A percentile compares a stretch with the other conserved stretches of the same genome.
Conservation (phyloP, 1,284 basidiomycete genomes). For the Cryptococcus sp. region DNA sequence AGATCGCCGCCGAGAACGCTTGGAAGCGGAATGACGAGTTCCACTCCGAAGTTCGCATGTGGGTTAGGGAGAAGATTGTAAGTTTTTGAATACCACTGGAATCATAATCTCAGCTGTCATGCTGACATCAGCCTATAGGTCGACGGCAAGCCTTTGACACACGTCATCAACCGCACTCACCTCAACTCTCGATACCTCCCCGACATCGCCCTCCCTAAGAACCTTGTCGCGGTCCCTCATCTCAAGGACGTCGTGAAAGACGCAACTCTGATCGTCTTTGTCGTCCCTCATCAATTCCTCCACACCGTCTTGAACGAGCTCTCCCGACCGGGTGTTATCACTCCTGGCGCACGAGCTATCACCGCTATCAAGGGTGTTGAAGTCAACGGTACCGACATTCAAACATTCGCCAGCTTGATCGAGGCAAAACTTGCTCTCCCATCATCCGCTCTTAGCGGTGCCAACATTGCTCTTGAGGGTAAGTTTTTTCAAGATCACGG, state of each 20-base stretch:
- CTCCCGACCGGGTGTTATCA: slow-evolving; percentile 51
- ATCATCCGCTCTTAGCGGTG: slow-evolving; percentile 59
- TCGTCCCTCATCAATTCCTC: slow-evolving; percentile 58
- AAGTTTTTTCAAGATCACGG: slow-evolving; percentile 4
- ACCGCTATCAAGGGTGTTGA: slow-evolving; percentile 60
- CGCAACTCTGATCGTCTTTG: slow-evolving; percentile 60
- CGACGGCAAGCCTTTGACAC: slow-evolving; percentile 58
- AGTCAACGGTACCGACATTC: slow-evolving; percentile 58
- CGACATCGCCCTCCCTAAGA: slow-evolving; percentile 57
- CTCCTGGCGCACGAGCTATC: slow-evolving; percentile 53
- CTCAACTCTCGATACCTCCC: slow-evolving; percentile 62
- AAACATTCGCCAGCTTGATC: slow-evolving; percentile 61
- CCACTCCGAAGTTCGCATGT: slow-evolving; percentile 58
- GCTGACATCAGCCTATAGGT: slow-evolving; percentile 39
- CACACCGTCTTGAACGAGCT: slow-evolving; percentile 51
- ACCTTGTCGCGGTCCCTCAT: slow-evolving; percentile 58
- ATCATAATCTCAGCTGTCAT: neutral
- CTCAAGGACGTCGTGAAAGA: slow-evolving; percentile 58
- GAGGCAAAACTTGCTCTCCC: slow-evolving; percentile 57
- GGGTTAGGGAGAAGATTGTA: slow-evolving; percentile 56
- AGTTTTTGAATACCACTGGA: slow-evolving; percentile 9
- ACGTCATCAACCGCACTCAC: slow-evolving; percentile 60
- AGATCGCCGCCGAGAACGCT: slow-evolving; percentile 59
- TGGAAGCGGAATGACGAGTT: slow-evolving; percentile 51
- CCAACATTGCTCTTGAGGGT: slow-evolving; percentile 62